phyloP scores from a whole-genome alignment of 2,329 filamentous ascomycete genomes.

The Sclerotinia trifoliorum region DNA sequence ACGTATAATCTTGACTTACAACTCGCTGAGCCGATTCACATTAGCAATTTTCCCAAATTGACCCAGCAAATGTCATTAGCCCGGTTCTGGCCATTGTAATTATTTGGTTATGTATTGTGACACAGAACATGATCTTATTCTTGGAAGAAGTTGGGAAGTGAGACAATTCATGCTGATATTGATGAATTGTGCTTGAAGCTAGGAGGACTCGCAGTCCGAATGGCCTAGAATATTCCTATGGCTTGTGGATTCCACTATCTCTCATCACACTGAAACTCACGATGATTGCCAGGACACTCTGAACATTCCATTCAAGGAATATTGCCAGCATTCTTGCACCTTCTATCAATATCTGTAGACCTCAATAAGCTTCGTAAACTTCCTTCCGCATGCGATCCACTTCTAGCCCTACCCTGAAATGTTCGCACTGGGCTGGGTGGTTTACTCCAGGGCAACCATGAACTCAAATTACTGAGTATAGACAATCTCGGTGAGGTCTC shows the following conservation, averaged over 20 bases:
- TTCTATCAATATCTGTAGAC: constrained; percentile 39
- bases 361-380: constrained; percentile 55
- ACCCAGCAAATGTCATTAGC: not conserved
- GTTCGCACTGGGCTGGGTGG: constrained; percentile 22
- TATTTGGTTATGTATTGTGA: not conserved
- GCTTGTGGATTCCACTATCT: not conserved
- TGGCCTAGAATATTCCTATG: not conserved
- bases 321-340: constrained; percentile 38
- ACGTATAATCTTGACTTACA: not conserved
- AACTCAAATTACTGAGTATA: constrained; percentile 35
- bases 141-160: not conserved
- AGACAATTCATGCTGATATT: not conserved
- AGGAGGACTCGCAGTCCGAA: not conserved
- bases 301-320: not conserved
- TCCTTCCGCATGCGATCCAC: constrained; percentile 53
- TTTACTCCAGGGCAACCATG: constrained; percentile 39
- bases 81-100: not conserved
- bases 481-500: constrained; percentile 29
- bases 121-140: not conserved
- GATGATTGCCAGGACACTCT: not conserved
- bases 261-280: not conserved
- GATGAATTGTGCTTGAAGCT: not conserved
- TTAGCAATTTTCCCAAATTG: not conserved
- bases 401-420: constrained; percentile 35
- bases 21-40: not conserved